A percentile compares a stretch with the other conserved stretches of the same genome.
These are phyloP conservation scores for Pneumocystis wakefieldiae DNA, from an alignment of 1,139 yeast species.

Conservation along the genomic window DNA sequence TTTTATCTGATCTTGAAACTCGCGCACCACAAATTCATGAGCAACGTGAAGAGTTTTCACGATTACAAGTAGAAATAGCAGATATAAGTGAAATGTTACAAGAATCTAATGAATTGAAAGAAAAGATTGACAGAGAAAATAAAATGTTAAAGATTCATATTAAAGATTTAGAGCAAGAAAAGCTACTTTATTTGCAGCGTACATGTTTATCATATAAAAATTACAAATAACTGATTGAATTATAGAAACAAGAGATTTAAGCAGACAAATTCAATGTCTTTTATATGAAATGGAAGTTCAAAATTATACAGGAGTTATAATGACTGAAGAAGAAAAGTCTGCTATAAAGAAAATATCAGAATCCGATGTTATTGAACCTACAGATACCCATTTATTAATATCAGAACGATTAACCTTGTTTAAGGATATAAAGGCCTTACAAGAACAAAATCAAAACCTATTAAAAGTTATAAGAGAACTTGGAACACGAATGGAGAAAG, in stretches of 20 bases:
- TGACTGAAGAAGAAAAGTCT: constrained; percentile 42
- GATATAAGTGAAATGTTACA: constrained; percentile 38
- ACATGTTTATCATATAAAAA: neutral
- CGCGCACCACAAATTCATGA: constrained; percentile 67
- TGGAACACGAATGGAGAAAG: constrained; percentile 50
- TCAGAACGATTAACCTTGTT: constrained; percentile 62
- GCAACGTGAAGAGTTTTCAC: constrained; percentile 39
- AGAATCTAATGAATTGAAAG: constrained; percentile 25
- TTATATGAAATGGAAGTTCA: constrained; percentile 52
- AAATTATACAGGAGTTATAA: constrained; percentile 37
- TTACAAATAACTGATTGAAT: constrained; percentile 15
- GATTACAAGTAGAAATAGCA: constrained; percentile 38
- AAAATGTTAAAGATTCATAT: constrained; percentile 24
- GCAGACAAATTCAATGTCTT: constrained; percentile 62
- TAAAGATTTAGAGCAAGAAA: constrained; percentile 5
- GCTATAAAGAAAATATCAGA: constrained; percentile 30
- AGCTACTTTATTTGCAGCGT: constrained; percentile 18
- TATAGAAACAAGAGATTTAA: constrained; percentile 53
- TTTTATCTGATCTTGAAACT: constrained; percentile 62
- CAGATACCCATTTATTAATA: constrained; percentile 59
- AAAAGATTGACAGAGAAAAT: constrained; percentile 18
- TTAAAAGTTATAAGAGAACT: constrained; percentile 51
- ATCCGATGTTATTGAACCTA: constrained; percentile 27
- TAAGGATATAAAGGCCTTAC: constrained; percentile 49
- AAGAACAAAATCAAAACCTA: constrained; percentile 58